Evolutionary conservation across 805 yeast genomes (phyloP), one percentile per base, ranked within the genome.

Genomic region (Pichia paraexigua): DNA sequence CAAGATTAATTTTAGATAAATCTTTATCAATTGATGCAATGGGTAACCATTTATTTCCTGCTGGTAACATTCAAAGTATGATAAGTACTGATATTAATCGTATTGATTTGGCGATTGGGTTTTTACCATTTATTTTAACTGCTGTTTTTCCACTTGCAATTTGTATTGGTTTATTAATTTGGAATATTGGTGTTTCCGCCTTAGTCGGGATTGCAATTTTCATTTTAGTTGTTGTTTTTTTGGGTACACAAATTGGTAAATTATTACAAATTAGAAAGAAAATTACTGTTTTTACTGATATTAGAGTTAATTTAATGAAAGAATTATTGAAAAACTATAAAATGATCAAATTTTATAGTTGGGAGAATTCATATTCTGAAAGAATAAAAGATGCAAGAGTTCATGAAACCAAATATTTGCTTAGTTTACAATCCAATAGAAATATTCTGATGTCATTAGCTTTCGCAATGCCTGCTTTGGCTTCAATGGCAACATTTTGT

Each of bases 71-170:
- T 51, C 87, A 92, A 39, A 81, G 89, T 13, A 68, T 89, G 62
- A 80, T 89, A 69, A 86, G 91, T 51, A 81, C 95, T 0, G 97
- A 90, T 65, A 70, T 89, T 43, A 76, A 88, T 32, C 79, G 96
- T 64, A 73, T 89, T 32, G 96, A 87, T 65, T 75, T 86, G 56
- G 87, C 90, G 10, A 63, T 83, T 39, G 82, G 81, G 1, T 83
- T 82, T 53, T 80, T 83, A 59, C 87, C 87, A 17, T 80, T 85
- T 58, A 60, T 83, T 35, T 64, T 83, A 56, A 71, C 80, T 1
- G 82, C 83, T 63, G 86, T 88, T 0, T 70, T 84, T 7, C 76
- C 87, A 0, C 68, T 87, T 47, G 72, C 73, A 7, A 78, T 85
- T 53, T 76, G 82, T 50, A 70, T 85, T 25, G 89, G 78, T 1